A percentile compares a stretch with the other conserved stretches of the same genome.
phyloP scores from a whole-genome alignment of 768 basidiomycete species.

The Panellus pusillus region DNA sequence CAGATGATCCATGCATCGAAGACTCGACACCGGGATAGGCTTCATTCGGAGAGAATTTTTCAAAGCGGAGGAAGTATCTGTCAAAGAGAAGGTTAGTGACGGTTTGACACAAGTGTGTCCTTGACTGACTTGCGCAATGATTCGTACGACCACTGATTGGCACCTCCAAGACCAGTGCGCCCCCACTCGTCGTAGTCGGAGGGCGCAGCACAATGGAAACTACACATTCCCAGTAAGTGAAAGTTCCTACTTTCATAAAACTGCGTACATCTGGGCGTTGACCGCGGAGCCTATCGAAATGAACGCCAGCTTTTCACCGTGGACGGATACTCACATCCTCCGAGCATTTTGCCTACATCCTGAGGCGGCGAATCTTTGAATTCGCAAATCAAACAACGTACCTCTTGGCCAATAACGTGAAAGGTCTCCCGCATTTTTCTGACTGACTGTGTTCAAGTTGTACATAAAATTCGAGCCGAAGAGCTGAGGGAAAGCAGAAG shows the following conservation, averaged over 20 bases:
- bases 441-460: neutral
- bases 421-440: neutral
- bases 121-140: too few species aligned
- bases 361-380: too few species aligned
- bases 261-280: slow-evolving; percentile 66
- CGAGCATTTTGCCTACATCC: neutral
- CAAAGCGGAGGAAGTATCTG: slow-evolving; percentile 68
- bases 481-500: neutral
- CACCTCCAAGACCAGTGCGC: too few species aligned
- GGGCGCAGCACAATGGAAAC: slow-evolving; percentile 63
- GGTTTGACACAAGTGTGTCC: slow-evolving; percentile 30
- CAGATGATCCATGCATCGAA: slow-evolving; percentile 44
- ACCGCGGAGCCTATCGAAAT: slow-evolving; percentile 66
- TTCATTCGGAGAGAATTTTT: slow-evolving; percentile 50
- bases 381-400: neutral
- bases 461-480: neutral
- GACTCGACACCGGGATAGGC: slow-evolving; percentile 48
- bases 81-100: neutral
- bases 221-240: too few species aligned
- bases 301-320: too few species aligned
- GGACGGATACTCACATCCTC: slow-evolving; percentile 1
- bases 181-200: slow-evolving; percentile 73
- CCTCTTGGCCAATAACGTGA: neutral
- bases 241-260: too few species aligned
- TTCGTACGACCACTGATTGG: too few species aligned